A percentile compares a stretch with the other conserved stretches of the same genome.
phyloP scores from a whole-genome alignment of 768 basidiomycete genomes.

The Mrakia gelida region DNA sequence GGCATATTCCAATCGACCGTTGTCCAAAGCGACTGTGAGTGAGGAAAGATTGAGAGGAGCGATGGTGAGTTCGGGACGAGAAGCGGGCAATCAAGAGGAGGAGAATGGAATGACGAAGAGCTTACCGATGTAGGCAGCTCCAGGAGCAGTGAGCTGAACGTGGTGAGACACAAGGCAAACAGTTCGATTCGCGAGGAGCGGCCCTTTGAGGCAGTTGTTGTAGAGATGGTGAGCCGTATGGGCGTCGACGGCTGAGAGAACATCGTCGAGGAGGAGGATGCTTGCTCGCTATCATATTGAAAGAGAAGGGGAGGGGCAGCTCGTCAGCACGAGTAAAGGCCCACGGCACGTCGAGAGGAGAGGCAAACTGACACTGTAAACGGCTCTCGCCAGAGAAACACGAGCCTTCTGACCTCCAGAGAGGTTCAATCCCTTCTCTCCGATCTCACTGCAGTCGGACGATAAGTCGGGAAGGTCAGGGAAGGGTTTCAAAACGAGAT shows the following conservation, averaged over 20 bases:
- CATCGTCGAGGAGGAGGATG: conserved; percentile 77
- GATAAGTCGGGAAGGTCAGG: too few species aligned
- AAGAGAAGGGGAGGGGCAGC: too few species aligned
- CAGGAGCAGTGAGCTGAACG: conserved; percentile 77
- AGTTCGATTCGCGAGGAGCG: conserved; percentile 71
- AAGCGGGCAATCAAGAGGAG: neutral
- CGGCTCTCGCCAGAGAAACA: conserved; percentile 40
- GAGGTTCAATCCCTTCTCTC: conserved; percentile 45
- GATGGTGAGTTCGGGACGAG: neutral
- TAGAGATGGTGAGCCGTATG: conserved; percentile 80
- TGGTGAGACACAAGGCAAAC: conserved; percentile 90
- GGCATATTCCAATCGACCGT: conserved; percentile 67
- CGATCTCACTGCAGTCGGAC: conserved; percentile 42
- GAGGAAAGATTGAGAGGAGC: conserved; percentile 48
- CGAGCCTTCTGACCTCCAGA: conserved; percentile 55
- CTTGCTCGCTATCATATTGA: conserved; percentile 55
- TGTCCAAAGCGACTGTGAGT: conserved; percentile 59
- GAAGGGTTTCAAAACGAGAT: neutral
- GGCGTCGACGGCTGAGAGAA: conserved; percentile 70
- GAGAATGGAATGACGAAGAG: neutral
- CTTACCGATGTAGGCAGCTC: conserved; percentile 70
- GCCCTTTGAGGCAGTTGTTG: conserved; percentile 71
- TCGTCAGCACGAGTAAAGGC: neutral
- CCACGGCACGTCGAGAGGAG: too few species aligned
- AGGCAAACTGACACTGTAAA: conserved; percentile 51